Evolutionary conservation across 345 rosid species (phyloP).

Genomic region (Brassica juncea): DNA sequence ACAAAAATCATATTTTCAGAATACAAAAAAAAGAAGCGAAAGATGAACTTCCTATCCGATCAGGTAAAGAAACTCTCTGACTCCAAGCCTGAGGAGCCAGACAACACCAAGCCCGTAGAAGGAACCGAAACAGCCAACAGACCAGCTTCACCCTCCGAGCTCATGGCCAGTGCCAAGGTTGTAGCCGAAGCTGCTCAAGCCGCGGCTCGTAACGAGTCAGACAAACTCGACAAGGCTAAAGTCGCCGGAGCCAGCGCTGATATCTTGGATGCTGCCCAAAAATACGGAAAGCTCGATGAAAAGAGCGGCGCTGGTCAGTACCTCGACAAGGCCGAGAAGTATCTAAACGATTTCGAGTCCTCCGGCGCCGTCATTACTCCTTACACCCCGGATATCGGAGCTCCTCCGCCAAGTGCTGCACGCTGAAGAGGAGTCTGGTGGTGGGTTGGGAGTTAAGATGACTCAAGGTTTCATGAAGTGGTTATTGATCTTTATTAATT

Average conservation of each 20-base stretch:
- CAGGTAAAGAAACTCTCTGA: slow-evolving; percentile 30
- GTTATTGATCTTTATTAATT: too few species aligned
- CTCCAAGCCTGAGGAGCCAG: slow-evolving; percentile 24
- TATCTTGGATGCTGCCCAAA: slow-evolving; percentile 60
- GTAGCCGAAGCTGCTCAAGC: slow-evolving; percentile 63
- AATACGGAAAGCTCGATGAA: slow-evolving; percentile 69
- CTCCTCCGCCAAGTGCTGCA: background rate
- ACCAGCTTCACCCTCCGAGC: slow-evolving; percentile 54
- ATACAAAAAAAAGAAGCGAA: background rate
- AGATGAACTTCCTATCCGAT: slow-evolving; percentile 39
- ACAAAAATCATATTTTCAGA: background rate
- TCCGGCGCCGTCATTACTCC: slow-evolving; percentile 38
- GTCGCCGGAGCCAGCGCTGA: slow-evolving; percentile 64
- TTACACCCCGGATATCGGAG: slow-evolving; percentile 6
- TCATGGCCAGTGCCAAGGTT: slow-evolving; percentile 62
- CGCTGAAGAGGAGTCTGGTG: slow-evolving; percentile 46
- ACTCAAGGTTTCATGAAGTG: slow-evolving; percentile 60
- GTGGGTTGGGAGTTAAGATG: slow-evolving; percentile 55
- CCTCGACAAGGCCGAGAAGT: slow-evolving; percentile 67
- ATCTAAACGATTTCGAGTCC: slow-evolving; percentile 56
- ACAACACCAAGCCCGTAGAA: slow-evolving; percentile 32
- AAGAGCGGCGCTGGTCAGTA: slow-evolving; percentile 58
- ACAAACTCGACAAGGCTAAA: slow-evolving; percentile 56
- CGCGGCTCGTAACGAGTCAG: slow-evolving; percentile 44
- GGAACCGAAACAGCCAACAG: slow-evolving; percentile 29